Conservation (phyloP, 805 yeast genomes). For the Starmerella riodocensis region DNA sequence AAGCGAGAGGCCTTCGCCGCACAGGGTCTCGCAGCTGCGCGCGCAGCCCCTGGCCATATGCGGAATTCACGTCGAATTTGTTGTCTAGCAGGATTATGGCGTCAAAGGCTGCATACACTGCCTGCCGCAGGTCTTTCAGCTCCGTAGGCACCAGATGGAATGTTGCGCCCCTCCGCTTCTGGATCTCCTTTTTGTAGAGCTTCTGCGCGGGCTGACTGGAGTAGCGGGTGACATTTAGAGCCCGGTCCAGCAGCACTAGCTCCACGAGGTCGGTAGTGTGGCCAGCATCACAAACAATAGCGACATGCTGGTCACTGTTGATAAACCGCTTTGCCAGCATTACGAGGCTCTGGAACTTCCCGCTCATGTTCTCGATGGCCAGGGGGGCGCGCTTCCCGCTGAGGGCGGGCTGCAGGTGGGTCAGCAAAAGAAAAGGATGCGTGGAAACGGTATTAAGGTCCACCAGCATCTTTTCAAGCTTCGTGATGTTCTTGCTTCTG, state of each 20-base stretch:
- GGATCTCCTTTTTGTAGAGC: constrained; percentile 13
- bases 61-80: constrained; percentile 35
- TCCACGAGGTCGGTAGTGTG: constrained; percentile 64
- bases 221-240: constrained; percentile 49
- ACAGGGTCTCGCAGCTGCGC: constrained; percentile 24
- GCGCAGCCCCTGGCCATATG: constrained; percentile 26
- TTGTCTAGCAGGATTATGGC: constrained; percentile 52
- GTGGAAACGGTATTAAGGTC: constrained; percentile 72
- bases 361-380: constrained; percentile 48
- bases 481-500: constrained; percentile 42
- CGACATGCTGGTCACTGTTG: constrained; percentile 39
- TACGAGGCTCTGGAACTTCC: constrained; percentile 57
- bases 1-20: constrained; percentile 29
- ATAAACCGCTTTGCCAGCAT: constrained; percentile 48
- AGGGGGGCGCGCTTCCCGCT: constrained; percentile 50
- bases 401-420: constrained; percentile 58
- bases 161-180: constrained; percentile 14
- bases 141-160: constrained; percentile 34
- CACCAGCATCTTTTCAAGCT: constrained; percentile 52
- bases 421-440: constrained; percentile 77
- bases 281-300: constrained; percentile 57
- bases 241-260: constrained; percentile 62
- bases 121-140: constrained; percentile 24
- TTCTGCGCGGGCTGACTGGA: constrained; percentile 34
- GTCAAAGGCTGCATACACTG: constrained; percentile 35